A percentile compares a stretch with the other conserved stretches of the same genome.
Evolutionary conservation across 306 rosid genomes (phyloP).

Genomic region (Quercus rubra): DNA sequence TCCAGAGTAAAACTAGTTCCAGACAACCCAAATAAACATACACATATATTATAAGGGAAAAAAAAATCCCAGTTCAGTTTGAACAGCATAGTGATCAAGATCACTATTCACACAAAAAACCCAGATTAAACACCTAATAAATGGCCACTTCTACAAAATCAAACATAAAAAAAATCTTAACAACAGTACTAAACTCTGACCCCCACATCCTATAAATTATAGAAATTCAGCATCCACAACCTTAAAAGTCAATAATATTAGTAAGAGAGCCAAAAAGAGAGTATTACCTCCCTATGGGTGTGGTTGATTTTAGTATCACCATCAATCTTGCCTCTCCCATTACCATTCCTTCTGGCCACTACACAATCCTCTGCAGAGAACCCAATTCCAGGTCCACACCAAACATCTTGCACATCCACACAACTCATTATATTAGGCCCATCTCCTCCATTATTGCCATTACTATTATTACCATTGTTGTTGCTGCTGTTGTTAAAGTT

Average conservation of each 20-base stretch:
- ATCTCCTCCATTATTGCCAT: constrained; percentile 37
- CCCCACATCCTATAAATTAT: background rate
- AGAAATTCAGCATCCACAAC: constrained; percentile 6
- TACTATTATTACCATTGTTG: constrained; percentile 1
- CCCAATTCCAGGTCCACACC: constrained; percentile 98
- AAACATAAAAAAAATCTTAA: background rate
- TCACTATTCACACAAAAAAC: background rate
- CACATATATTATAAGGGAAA: background rate
- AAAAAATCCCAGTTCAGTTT: background rate
- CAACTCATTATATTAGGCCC: constrained; percentile 36
- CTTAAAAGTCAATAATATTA: background rate
- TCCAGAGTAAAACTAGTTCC: background rate
- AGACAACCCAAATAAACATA: background rate
- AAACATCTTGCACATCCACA: constrained; percentile 83
- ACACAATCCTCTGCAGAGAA: constrained; percentile 76
- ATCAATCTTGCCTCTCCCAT: constrained; percentile 77
- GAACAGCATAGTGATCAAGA: background rate
- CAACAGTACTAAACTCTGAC: too few species aligned
- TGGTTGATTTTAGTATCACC: constrained; percentile 33
- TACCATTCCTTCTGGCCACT: constrained; percentile 61
- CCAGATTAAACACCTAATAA: background rate
- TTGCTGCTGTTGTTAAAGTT: constrained; percentile 13
- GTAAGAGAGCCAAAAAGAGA: background rate
- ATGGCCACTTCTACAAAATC: background rate
- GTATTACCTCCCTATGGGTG: constrained; percentile 58